These are phyloP conservation scores for Fallopia convolvulus DNA, from an alignment of 148 eudicot genomes.

Conservation along the genomic window DNA sequence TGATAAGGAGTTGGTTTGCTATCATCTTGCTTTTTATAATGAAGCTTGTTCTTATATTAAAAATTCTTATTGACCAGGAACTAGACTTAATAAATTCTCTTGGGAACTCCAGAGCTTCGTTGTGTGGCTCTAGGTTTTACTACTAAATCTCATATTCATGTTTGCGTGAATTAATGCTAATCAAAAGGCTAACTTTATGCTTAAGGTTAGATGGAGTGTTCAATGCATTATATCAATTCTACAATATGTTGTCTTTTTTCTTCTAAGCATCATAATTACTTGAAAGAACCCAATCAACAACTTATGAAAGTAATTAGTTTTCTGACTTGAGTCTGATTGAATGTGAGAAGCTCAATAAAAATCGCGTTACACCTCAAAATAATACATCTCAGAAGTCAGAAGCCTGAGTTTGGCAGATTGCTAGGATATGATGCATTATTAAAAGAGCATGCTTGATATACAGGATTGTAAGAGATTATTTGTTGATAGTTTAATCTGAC, in stretches of 20 bases:
- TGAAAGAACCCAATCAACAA: not conserved
- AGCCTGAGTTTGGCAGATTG: not conserved
- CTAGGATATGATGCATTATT: not conserved
- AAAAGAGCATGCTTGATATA: not conserved
- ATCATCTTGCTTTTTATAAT: not conserved
- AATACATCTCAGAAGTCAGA: not conserved
- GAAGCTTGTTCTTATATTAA: not conserved
- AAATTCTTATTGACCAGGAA: not conserved
- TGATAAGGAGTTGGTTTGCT: not conserved
- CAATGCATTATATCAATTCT: not conserved
- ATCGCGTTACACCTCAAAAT: not conserved
- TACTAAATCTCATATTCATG: not conserved
- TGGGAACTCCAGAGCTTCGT: not conserved
- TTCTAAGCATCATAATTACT: not conserved
- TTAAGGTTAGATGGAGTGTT: not conserved
- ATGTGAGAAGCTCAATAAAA: not conserved
- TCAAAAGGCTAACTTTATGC: not conserved
- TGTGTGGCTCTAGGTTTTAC: not conserved
- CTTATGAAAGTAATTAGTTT: not conserved
- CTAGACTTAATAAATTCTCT: not conserved
- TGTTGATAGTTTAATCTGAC: not conserved
- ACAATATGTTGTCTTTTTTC: not conserved
- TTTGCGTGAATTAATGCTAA: not conserved
- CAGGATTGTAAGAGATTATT: not conserved
- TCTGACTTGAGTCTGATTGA: not conserved